These are phyloP conservation scores for Umbelopsis sp. DNA, from an alignment of 371 early-diverging fungal genomes.

Conservation along the genomic window DNA sequence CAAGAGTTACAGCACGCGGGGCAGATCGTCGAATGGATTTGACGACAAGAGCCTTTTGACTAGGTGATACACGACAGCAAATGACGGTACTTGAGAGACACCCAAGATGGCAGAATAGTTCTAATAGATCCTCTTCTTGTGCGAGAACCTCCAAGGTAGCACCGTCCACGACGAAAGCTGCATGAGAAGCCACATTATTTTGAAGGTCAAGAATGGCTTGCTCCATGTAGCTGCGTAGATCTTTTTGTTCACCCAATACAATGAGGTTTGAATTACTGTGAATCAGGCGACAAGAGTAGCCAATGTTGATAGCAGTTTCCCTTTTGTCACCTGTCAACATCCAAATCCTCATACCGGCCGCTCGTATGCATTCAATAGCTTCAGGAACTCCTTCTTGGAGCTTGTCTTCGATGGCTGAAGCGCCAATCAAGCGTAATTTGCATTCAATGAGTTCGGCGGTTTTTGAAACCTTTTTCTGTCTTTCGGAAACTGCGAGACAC, in stretches of 20 bases:
- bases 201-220: constrained; percentile 50
- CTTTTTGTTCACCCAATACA: constrained; percentile 65
- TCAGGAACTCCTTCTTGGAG: constrained; percentile 90
- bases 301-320: constrained; percentile 85
- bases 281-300: constrained; percentile 76
- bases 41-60: constrained; percentile 92
- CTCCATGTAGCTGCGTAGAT: constrained; percentile 60
- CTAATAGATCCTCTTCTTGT: constrained; percentile 45
- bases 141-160: constrained; percentile 48
- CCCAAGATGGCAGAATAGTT: constrained; percentile 1
- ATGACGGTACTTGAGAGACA: constrained; percentile 58
- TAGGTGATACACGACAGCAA: constrained; percentile 89
- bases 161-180: constrained; percentile 93
- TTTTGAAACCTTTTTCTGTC: constrained; percentile 73
- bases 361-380: constrained; percentile 74
- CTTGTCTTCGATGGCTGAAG: constrained; percentile 92
- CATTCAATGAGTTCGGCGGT: constrained; percentile 76
- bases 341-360: constrained; percentile 93
- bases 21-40: constrained; percentile 42
- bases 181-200: constrained; percentile 39
- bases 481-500: constrained; percentile 62
- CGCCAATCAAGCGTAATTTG: constrained; percentile 78
- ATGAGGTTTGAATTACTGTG: constrained; percentile 72
- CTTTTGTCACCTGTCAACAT: constrained; percentile 96
- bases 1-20: constrained; percentile 69